Evolutionary conservation across 305 asterid genomes (phyloP), one percentile per base, ranked within the genome.

Genomic region (Stenogyne calaminthoides): DNA sequence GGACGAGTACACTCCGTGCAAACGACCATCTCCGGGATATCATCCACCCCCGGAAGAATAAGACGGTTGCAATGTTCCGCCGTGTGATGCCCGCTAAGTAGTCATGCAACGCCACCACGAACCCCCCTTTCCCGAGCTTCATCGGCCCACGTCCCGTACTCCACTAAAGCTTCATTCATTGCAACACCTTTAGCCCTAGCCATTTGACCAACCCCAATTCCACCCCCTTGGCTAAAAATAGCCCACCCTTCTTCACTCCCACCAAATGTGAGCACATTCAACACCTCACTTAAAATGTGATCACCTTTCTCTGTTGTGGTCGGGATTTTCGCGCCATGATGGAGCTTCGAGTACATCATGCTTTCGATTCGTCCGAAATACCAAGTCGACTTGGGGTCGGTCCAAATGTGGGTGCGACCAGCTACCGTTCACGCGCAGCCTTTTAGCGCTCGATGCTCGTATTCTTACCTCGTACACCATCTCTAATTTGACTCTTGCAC

Each of bases 311-410:
- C 10, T 0, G 80, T 71, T 29, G 76, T 59, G 5, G 79, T 70
- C 19, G 56, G 70, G 6, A 77, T 42, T n/a, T 19, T 79, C 3
- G 80, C 80, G 3, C 91, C 88, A 0, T 81, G 89, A n/a, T 79
- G 87, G 47, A 83, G 71, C 80, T 88, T 91, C 0, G 97, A 91
- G 85, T 88, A 76, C 71, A 91, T 67, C 97, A 93, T 93, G 96
- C 97, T 91, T 36, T 87, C 92, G 1, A 93, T 67, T 7, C 98
- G 88, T 81, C 97, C 98, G 52, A 93, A 93, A 83, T 74, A 87
- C 98, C 96, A 88, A 7, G 81, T 75, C 5, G 72, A 76, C 7
- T 83, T 74, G 29, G 81, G 81, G 39, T 93, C 84, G 2, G 20
- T 71, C 92, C 86, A 87, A 37, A 81, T 79, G n/a, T 78, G 78